phyloP scores from a whole-genome alignment of 148 eudicot species.

The Rhododendron griersonianum region DNA sequence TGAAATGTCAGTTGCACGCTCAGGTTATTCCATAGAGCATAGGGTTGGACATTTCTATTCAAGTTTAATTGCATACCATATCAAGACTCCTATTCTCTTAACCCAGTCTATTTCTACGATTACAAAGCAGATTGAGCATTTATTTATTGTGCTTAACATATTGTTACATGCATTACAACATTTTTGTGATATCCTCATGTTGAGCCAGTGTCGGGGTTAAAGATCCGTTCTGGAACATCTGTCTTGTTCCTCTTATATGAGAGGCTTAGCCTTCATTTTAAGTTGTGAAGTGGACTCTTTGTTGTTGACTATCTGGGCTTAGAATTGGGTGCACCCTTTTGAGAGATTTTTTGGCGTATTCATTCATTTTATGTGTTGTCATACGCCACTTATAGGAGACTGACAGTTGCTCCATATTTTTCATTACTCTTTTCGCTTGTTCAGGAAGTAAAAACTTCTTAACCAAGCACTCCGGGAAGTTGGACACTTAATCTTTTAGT shows the following conservation, averaged over 20 bases:
- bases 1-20: background rate
- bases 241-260: background rate
- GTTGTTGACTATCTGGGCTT: background rate
- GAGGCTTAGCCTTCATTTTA: background rate
- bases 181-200: background rate
- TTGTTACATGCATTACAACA: background rate
- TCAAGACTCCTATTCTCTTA: background rate
- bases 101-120: background rate
- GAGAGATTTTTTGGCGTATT: background rate
- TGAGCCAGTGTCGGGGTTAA: background rate
- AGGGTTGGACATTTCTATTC: background rate
- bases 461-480: slow-evolving; percentile 32
- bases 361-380: slow-evolving; percentile 4
- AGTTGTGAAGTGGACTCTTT: background rate
- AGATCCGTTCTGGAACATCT: background rate
- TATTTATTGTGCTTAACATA: background rate
- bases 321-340: background rate
- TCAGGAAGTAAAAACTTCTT: slow-evolving; percentile 42
- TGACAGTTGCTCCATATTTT: slow-evolving; percentile 23
- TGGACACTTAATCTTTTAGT: slow-evolving; percentile 44
- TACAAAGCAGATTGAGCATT: background rate
- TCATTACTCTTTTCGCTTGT: slow-evolving; percentile 31
- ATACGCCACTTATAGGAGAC: slow-evolving; percentile 23
- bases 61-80: background rate
- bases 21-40: background rate